These are phyloP conservation scores for Fusarium ramigenum DNA, from an alignment of 2,329 filamentous ascomycete species.

Conservation along the genomic window DNA sequence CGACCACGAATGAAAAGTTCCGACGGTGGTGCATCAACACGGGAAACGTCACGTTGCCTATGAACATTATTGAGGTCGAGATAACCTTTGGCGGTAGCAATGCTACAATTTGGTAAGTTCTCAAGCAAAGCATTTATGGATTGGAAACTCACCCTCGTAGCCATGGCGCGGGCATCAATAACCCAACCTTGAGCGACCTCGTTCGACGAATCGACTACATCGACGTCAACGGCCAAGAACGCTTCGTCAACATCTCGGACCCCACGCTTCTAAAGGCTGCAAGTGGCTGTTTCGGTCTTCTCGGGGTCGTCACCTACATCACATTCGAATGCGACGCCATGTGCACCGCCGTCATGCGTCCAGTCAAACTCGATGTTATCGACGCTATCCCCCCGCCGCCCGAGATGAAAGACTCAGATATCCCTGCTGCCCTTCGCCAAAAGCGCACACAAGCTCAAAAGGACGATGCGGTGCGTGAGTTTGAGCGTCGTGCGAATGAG, in stretches of 20 bases:
- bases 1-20: neutral
- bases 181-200: neutral
- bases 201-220: neutral
- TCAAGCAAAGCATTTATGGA: too few species aligned
- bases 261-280: neutral
- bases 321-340: neutral
- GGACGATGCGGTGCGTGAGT: neutral
- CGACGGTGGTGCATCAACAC: neutral
- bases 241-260: neutral
- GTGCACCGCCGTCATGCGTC: neutral
- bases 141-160: too few species aligned
- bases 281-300: neutral
- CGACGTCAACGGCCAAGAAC: neutral
- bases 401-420: neutral
- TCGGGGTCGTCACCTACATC: neutral
- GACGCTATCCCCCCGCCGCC: neutral
- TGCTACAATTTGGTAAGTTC: neutral
- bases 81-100: neutral
- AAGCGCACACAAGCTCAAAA: neutral
- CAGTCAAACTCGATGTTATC: neutral
- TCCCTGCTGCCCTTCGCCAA: neutral
- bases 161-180: neutral
- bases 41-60: neutral
- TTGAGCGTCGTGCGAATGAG: neutral
- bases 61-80: neutral